phyloP scores from a whole-genome alignment of 805 yeast species.

The Helenozyma baotianmanensis region DNA sequence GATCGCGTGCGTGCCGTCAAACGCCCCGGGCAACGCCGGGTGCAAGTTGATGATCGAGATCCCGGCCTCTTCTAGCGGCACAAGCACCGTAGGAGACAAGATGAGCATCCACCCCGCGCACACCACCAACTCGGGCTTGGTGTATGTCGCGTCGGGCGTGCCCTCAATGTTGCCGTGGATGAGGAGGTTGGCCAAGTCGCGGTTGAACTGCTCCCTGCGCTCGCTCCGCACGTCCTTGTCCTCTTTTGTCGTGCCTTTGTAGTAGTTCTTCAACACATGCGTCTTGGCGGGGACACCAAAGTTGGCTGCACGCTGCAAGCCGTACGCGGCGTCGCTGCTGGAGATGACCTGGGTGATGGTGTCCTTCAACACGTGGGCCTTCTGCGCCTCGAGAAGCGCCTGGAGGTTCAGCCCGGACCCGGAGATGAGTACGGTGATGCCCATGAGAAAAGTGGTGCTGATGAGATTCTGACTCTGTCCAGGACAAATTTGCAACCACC shows the following conservation, averaged over 20 bases:
- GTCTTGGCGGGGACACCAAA: slow-evolving; percentile 66
- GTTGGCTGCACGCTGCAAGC: slow-evolving; percentile 70
- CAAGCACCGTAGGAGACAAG: slow-evolving; percentile 69
- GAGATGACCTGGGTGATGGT: slow-evolving; percentile 76
- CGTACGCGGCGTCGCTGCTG: slow-evolving; percentile 82
- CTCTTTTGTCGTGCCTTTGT: slow-evolving; percentile 69
- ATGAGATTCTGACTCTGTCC: too few species aligned
- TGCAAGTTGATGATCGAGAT: slow-evolving; percentile 88
- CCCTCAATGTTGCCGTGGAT: slow-evolving; percentile 44
- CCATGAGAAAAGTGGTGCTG: slow-evolving; percentile 3
- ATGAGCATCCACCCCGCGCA: slow-evolving; percentile 99
- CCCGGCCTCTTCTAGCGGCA: slow-evolving; percentile 53
- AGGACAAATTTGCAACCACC: too few species aligned
- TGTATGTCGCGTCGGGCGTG: slow-evolving; percentile 23
- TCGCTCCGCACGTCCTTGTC: slow-evolving; percentile 50
- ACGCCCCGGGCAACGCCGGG: slow-evolving; percentile 96
- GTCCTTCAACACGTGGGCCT: slow-evolving; percentile 41
- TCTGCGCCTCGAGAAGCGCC: slow-evolving; percentile 77
- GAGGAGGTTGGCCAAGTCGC: slow-evolving; percentile 69
- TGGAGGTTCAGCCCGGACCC: slow-evolving; percentile 96
- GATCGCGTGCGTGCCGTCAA: slow-evolving; percentile 96
- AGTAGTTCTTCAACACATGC: slow-evolving; percentile 71
- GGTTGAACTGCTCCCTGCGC: slow-evolving; percentile 70
- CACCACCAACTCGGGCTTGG: slow-evolving; percentile 77
- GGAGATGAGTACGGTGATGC: slow-evolving; percentile 76